Base-by-base conservation (phyloP, 306 rosid genomes). In the Glycyrrhiza uralensis region DNA sequence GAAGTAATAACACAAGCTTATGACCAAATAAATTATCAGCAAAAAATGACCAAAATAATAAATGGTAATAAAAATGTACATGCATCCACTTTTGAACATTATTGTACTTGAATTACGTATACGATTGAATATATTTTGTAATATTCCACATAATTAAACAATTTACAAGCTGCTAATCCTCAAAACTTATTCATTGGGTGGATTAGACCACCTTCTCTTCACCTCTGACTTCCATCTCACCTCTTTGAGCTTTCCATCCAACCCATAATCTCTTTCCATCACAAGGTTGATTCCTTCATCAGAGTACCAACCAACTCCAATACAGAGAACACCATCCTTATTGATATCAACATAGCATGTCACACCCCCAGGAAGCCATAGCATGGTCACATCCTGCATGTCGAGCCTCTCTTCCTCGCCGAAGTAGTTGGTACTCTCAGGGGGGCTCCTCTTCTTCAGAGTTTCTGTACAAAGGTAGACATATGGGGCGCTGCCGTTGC, bases 271-370 rank as follows among this genome's bases (percentile, higher is more conserved):
- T 86, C 98, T 85, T 72, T 94, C 98, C 96, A 94, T 91, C 54
- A 86, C 97, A 60, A 94, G 90, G 77, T 94, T 94, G 75, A 94
- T 82, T 62, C 98, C 97, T 85, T 94, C 98, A 56, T 87, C 90
- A 0, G 98, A 91, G 80, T 91, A 91, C 97, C 98, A 94, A 24
- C 97, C 96, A 54, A 87, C 92, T 57, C 98, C 98, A 59, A 94
- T 82, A 60, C 98, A 91, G 44, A 94, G 97, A 75, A 80, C 54
- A 26, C 97, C 98, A 44, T 94, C 97, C 49, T 85, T 83, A 28
- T 78, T 83, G 36, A 91, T 76, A 38, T 94, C 96, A 14, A 91
- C 97, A 74, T 89, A 91, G 73, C 85, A 85, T 0, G 95, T 91
- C 22, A 91, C 85, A 0, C 97, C 98, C 0, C 98, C 97, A 0